phyloP scores from a whole-genome alignment of 1,284 basidiomycete species.

The Takashimella tepidaria region DNA sequence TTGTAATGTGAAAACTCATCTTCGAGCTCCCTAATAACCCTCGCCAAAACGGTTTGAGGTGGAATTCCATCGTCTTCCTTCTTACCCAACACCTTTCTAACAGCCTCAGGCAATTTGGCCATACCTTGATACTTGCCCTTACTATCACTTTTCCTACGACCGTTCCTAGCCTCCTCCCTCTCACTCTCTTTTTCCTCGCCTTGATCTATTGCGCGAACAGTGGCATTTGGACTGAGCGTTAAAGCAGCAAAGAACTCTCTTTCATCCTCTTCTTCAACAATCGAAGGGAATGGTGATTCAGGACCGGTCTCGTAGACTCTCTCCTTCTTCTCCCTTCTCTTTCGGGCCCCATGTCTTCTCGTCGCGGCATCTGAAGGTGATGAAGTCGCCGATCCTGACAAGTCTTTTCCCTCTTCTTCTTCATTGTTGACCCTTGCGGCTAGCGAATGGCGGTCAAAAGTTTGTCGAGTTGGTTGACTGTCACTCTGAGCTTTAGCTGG shows the following conservation, averaged over 20 bases:
- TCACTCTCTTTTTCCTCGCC: background rate
- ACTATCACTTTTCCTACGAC: no score
- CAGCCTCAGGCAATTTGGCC: slow-evolving; percentile 28
- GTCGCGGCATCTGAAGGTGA: background rate
- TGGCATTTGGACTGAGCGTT: background rate
- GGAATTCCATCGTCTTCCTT: slow-evolving; percentile 55
- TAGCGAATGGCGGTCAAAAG: no score
- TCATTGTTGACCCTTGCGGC: no score
- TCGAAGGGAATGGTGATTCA: slow-evolving; percentile 67
- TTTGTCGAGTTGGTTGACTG: no score
- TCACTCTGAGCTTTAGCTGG: background rate
- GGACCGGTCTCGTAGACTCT: slow-evolving; percentile 40
- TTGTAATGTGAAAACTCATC: slow-evolving; percentile 88
- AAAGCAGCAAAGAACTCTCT: slow-evolving; percentile 67
- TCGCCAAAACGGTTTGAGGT: slow-evolving; percentile 72
- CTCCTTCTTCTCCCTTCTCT: no score
- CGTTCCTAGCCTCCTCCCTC: no score
- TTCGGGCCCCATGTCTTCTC: background rate
- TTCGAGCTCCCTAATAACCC: slow-evolving; percentile 75
- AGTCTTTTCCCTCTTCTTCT: no score
- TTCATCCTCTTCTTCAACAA: slow-evolving; percentile 68
- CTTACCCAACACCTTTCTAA: slow-evolving; percentile 52
- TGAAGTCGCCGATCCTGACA: background rate
- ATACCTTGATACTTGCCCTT: background rate
- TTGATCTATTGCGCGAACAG: background rate